A percentile compares a stretch with the other conserved stretches of the same genome.
phyloP scores from a whole-genome alignment of 2,329 filamentous ascomycete species.

The Neofusicoccum ribis region DNA sequence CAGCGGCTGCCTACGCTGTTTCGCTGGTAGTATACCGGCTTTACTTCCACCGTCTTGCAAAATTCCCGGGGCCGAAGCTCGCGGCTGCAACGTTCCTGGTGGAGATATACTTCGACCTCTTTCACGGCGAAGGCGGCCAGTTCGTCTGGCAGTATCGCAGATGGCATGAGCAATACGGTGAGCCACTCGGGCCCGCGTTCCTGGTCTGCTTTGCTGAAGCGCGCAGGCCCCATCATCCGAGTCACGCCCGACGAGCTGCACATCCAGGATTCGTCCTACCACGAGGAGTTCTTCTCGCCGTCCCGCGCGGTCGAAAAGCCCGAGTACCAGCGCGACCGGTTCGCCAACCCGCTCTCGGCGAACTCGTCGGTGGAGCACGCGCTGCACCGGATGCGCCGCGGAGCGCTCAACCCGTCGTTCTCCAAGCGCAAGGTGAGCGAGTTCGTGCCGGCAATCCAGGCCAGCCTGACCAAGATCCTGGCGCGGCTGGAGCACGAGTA shows the following conservation, averaged over 20 bases:
- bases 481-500: background rate
- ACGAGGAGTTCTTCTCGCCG: background rate
- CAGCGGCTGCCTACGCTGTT: background rate
- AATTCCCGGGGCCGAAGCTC: slow-evolving; percentile 34
- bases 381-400: slow-evolving; percentile 24
- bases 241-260: slow-evolving; percentile 22
- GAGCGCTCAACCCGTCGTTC: slow-evolving; percentile 26
- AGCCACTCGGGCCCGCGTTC: too few relatives aligned
- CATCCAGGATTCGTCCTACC: slow-evolving; percentile 14
- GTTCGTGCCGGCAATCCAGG: background rate
- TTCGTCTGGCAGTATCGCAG: slow-evolving; percentile 16
- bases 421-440: background rate
- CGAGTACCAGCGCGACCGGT: slow-evolving; percentile 11
- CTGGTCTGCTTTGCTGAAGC: background rate
- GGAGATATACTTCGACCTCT: slow-evolving; percentile 28
- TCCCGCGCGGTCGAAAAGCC: slow-evolving; percentile 21
- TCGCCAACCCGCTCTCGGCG: slow-evolving; percentile 11
- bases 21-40: slow-evolving; percentile 28
- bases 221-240: slow-evolving; percentile 17
- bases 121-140: slow-evolving; percentile 20
- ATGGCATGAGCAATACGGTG: slow-evolving; percentile 22
- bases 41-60: slow-evolving; percentile 32
- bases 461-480: slow-evolving; percentile 24
- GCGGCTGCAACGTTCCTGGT: slow-evolving; percentile 24
- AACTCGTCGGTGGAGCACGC: background rate